Evolutionary conservation across 305 asterid genomes (phyloP).

Genomic region (Ruellia speciosa): DNA sequence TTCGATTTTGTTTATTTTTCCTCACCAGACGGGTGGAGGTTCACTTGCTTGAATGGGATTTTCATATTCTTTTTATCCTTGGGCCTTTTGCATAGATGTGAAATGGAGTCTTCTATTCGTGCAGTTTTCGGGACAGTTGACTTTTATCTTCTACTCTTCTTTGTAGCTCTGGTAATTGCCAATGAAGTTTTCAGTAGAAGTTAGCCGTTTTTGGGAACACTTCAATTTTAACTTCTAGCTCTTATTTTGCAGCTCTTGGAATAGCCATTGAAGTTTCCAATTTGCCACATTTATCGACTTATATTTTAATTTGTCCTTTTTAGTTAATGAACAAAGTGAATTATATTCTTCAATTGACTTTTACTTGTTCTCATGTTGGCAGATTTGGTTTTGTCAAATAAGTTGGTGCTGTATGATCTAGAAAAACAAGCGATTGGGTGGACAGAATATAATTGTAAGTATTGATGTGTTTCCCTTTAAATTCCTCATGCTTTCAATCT

Average conservation of each 20-base stretch:
- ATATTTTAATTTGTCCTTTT: not conserved
- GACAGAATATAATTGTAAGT: slow-evolving; percentile 97
- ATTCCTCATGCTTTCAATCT: slow-evolving; percentile 7
- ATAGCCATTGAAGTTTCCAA: not conserved
- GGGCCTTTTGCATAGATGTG: too few relatives aligned
- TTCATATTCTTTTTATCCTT: too few relatives aligned
- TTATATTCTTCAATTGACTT: slow-evolving; percentile 4
- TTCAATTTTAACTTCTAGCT: not conserved
- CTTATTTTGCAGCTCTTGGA: not conserved
- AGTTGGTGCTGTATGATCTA: slow-evolving; percentile 86
- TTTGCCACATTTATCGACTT: not conserved
- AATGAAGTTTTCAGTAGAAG: too few relatives aligned
- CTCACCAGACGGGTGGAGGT: too few relatives aligned
- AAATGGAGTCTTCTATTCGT: too few relatives aligned
- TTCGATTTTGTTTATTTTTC: too few relatives aligned
- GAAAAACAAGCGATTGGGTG: slow-evolving; percentile 93
- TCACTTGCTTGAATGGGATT: too few relatives aligned
- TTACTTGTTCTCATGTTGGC: slow-evolving; percentile 30
- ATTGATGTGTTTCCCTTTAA: slow-evolving; percentile 5
- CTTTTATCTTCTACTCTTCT: too few relatives aligned
- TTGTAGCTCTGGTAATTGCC: too few relatives aligned
- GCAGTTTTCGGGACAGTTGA: too few relatives aligned
- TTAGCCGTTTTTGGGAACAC: not conserved
- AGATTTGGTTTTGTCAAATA: slow-evolving; percentile 93
- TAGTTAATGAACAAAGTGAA: not conserved